These are phyloP conservation scores for Cyclotella cryptica DNA, from an alignment of 108 stramenopile species.

Conservation along the genomic window DNA sequence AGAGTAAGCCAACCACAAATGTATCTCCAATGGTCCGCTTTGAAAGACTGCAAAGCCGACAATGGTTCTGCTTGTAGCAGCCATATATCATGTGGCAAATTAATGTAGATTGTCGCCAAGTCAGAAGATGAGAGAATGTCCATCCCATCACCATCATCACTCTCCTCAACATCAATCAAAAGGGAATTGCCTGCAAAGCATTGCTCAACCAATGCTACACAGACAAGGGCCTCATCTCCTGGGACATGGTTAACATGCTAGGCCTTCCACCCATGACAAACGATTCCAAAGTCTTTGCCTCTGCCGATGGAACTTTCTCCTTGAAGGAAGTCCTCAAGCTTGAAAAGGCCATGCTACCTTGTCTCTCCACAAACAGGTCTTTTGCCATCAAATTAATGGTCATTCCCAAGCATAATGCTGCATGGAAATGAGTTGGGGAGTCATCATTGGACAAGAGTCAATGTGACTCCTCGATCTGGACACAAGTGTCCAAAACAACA, in stretches of 20 bases:
- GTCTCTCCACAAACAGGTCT: neutral
- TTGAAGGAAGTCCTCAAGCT: neutral
- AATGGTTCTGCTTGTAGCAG: neutral
- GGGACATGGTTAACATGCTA: neutral
- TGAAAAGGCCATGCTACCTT: neutral
- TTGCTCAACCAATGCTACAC: neutral
- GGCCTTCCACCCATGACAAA: neutral
- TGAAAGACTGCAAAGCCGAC: neutral
- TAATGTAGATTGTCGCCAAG: neutral
- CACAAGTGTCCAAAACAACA: neutral
- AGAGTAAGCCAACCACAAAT: neutral
- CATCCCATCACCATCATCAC: neutral
- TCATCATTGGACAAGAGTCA: conserved; percentile 6
- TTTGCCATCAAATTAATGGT: neutral
- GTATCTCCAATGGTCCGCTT: neutral
- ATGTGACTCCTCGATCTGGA: conserved; percentile 11
- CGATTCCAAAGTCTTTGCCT: neutral
- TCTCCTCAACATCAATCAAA: neutral
- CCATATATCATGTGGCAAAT: neutral
- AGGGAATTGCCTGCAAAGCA: neutral
- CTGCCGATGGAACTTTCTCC: neutral
- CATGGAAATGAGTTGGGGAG: conserved; percentile 6
- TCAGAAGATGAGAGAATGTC: neutral
- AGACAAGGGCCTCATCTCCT: neutral
- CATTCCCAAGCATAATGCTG: neutral